Evolutionary conservation across 768 basidiomycete genomes (phyloP).

Genomic region (Rickenella mellea): DNA sequence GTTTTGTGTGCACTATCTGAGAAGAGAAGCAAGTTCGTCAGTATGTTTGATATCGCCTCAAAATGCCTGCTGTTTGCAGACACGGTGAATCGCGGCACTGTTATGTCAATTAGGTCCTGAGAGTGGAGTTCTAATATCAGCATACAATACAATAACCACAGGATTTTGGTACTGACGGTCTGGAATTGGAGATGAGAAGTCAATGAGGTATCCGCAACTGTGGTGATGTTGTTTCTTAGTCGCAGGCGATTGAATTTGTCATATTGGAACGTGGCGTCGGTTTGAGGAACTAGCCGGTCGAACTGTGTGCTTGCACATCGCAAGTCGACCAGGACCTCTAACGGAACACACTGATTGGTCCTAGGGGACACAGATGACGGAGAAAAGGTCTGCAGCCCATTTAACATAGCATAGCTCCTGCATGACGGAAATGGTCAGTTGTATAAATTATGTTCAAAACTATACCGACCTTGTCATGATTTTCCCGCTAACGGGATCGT

Average conservation of each 20-base stretch:
- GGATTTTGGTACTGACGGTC: constrained; percentile 33
- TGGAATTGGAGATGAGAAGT: constrained; percentile 52
- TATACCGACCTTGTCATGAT: constrained; percentile 83
- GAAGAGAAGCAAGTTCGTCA: constrained; percentile 83
- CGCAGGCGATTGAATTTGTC: constrained; percentile 94
- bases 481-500: constrained; percentile 78
- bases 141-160: background rate
- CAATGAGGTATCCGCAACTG: constrained; percentile 25
- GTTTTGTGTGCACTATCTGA: constrained; percentile 78
- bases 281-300: constrained; percentile 85
- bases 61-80: constrained; percentile 78
- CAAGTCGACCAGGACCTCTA: constrained; percentile 83
- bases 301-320: constrained; percentile 75
- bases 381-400: constrained; percentile 82
- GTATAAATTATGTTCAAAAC: constrained; percentile 7
- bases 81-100: constrained; percentile 81
- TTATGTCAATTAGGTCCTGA: constrained; percentile 74
- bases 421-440: constrained; percentile 1
- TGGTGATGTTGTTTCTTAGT: constrained; percentile 61
- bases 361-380: constrained; percentile 31
- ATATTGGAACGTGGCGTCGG: constrained; percentile 75
- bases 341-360: constrained; percentile 43
- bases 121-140: background rate
- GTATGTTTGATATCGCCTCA: constrained; percentile 75
- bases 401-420: constrained; percentile 72